These are phyloP conservation scores for Croton laevigatus DNA, from an alignment of 441 rosid genomes.

Conservation along the genomic window DNA sequence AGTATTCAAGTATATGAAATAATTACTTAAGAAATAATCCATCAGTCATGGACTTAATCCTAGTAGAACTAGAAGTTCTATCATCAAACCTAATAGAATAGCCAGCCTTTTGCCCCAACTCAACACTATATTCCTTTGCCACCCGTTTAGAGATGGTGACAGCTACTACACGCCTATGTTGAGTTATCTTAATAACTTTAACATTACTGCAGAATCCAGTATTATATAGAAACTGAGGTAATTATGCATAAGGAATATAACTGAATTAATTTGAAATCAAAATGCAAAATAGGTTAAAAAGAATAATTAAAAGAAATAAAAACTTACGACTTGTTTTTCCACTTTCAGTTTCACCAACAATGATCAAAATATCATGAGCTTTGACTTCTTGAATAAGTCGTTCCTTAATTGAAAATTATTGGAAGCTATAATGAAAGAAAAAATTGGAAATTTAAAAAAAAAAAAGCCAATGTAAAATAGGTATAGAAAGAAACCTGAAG, in stretches of 20 bases:
- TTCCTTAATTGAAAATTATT: constrained; percentile 48
- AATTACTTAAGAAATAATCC: constrained; percentile 74
- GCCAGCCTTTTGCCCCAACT: constrained; percentile 77
- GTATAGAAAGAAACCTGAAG: constrained; percentile 47
- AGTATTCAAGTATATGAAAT: neutral
- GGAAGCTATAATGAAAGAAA: constrained; percentile 5
- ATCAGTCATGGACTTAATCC: constrained; percentile 94
- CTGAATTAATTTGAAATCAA: neutral
- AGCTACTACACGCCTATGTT: constrained; percentile 94
- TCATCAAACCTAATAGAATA: constrained; percentile 91
- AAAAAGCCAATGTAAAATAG: neutral
- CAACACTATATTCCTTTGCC: constrained; percentile 78
- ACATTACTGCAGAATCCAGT: constrained; percentile 80
- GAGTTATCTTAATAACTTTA: constrained; percentile 71
- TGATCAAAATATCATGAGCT: constrained; percentile 51
- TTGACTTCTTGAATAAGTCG: constrained; percentile 67
- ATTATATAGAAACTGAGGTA: constrained; percentile 75
- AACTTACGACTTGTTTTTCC: constrained; percentile 94
- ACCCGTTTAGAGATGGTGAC: constrained; percentile 84
- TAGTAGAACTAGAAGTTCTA: constrained; percentile 46
- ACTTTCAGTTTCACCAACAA: constrained; percentile 96
- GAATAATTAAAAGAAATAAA: neutral
- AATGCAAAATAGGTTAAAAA: neutral
- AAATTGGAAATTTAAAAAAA: neutral
- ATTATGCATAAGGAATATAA: constrained; percentile 40